Evolutionary conservation across 768 basidiomycete genomes (phyloP), one percentile per base, ranked within the genome.

Genomic region (Rossbeevera mucosa): DNA sequence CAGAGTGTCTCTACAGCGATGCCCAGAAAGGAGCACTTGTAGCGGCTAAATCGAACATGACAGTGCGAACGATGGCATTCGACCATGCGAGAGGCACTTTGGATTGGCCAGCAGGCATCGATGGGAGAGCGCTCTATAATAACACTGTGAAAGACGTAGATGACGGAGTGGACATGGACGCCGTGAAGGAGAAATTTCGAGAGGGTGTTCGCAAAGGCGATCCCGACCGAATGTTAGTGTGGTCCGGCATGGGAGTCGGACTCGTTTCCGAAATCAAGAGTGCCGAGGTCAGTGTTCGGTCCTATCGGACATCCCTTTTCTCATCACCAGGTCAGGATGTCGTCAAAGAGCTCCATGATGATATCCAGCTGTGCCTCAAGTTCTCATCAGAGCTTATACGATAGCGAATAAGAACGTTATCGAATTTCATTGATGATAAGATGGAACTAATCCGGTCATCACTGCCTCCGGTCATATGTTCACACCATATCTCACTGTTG

Each of bases 181-280:
- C 64, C 25, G 64, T 83, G 28, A 72, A 71, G 57, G 62, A 63
- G 30, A 78, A 72, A 56, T 81, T 77, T 54, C 61, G 61, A n/a
- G 73, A 77, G 49, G 83, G 75, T 5, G 64, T 69, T 7, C 70
- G 68, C 55, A 67, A 66, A 21, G 72, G 69, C 38, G 80, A 89
- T 56, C 63, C 71, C 9, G 71, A 74, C 50, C 72, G 81, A 40
- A 74, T 81, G 53, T 67, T 85, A 3, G 76, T 82, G 12, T 90
- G 88, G 88, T 80, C 85, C 13, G 88, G 87, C 40, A 75, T 79
- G 36, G 80, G 84, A 14, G 78, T 87, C 24, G 82, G 77, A 12
- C 70, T 81, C 45, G 78, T 87, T 69, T 71, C 73, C 20, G 68
- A 72, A 44, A 71, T 76, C 56, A 70, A 69, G 49, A 56, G 66